Evolutionary conservation across 805 yeast genomes (phyloP), one percentile per base, ranked within the genome.

Genomic region (Wickerhamomyces canadensis): DNA sequence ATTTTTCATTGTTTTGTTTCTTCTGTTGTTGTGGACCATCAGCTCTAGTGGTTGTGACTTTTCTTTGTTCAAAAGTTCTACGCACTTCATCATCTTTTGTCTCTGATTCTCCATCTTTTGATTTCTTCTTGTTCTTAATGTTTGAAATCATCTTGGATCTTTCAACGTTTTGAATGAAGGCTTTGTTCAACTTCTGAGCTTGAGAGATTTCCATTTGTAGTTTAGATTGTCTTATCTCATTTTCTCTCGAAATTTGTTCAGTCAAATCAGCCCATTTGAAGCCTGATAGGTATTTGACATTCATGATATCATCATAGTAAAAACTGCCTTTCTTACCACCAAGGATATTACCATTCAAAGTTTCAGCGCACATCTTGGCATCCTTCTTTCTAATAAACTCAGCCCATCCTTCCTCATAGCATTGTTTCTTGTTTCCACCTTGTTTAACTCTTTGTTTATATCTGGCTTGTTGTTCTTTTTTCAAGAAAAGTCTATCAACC

Each of bases 221-320:
- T 62, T 85, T 88, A 36, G 91, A 78, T 53, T 88, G 95, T 60
- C 96, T 79, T 30, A 81, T 72, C 59, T 89, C 96, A 45, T 83
- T 81, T 62, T 93, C 98, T 52, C 76, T 76, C 3, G 96, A 88
- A 46, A 91, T 84, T 57, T 91, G 96, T 57, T 84, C 94, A 3
- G 97, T 89, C 56, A 93, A 68, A 54, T 93, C 95, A 38, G 82
- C 72, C 98, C 98, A 93, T 57, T 93, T 93, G 72, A 91, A 93
- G 2, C 91, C 88, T 9, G 86, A 80, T 43, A 93, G 67, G 52
- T 93, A 93, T 59, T 85, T 91, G 42, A 91, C 78, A 57, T 88
- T 93, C 67, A 94, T 70, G 19, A 93, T 80, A 65, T 93, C 98
- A 60, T 93, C 98, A 54, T 93, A 83, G 62, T 89, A 93, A 53